These are phyloP conservation scores for Umbelopsis sp. DNA, from an alignment of 371 early-diverging fungal genomes.

Conservation along the genomic window DNA sequence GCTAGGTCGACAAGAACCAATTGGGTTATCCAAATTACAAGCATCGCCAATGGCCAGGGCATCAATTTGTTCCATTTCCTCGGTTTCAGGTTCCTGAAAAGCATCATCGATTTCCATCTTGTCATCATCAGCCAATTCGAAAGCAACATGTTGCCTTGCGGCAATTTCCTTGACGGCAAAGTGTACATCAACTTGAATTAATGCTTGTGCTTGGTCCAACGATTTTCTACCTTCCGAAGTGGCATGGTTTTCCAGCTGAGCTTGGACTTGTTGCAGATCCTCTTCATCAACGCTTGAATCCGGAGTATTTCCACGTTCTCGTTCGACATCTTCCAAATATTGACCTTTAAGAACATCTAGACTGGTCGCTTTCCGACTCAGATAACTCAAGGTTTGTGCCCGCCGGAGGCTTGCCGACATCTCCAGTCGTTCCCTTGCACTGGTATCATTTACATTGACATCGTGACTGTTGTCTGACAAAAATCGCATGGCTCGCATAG, in stretches of 20 bases:
- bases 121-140: not conserved
- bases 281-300: constrained; percentile 11
- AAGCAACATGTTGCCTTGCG: not conserved
- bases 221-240: constrained; percentile 15
- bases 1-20: not conserved
- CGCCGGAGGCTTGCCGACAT: constrained; percentile 29
- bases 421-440: constrained; percentile 23
- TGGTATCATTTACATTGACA: not conserved
- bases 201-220: constrained; percentile 4
- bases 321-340: constrained; percentile 20
- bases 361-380: constrained; percentile 43
- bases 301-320: not conserved
- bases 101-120: not conserved
- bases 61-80: not conserved
- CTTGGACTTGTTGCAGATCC: constrained; percentile 6
- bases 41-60: not conserved
- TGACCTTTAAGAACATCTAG: constrained; percentile 42
- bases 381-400: constrained; percentile 38
- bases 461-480: not conserved
- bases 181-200: not conserved
- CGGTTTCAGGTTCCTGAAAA: not conserved
- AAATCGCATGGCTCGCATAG: constrained; percentile 11
- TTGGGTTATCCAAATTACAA: not conserved
- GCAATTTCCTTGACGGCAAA: not conserved
- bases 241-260: constrained; percentile 15